Conservation (phyloP, 768 basidiomycete genomes). For the Leccinum ochraceum region DNA sequence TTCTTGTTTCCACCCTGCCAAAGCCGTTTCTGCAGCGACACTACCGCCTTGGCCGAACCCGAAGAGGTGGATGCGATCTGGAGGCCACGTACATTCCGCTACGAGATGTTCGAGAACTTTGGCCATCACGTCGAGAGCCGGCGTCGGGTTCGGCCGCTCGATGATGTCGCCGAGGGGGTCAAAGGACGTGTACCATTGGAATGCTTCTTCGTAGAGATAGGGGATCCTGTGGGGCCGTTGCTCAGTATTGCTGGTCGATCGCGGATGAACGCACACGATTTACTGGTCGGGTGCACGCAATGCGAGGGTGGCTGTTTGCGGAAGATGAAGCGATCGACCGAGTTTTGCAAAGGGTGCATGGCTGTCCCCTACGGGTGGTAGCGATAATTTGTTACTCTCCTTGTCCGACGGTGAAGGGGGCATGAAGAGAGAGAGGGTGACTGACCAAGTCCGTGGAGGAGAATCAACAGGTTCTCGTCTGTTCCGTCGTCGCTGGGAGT, state of each 20-base stretch:
- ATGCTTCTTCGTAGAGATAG: constrained; percentile 75
- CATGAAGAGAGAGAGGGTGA: neutral
- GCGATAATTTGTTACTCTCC: neutral
- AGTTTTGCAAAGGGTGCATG: constrained; percentile 75
- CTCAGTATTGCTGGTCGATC: constrained; percentile 12
- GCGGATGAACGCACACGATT: constrained; percentile 23
- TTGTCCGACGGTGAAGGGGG: neutral
- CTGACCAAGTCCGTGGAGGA: constrained; percentile 85
- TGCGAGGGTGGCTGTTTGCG: constrained; percentile 85
- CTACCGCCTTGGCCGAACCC: constrained; percentile 89
- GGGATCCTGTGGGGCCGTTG: constrained; percentile 55
- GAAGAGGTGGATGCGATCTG: constrained; percentile 75
- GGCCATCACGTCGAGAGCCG: constrained; percentile 57
- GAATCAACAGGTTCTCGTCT: constrained; percentile 81
- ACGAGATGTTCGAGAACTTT: constrained; percentile 58
- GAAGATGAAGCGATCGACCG: constrained; percentile 73
- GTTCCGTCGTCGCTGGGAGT: constrained; percentile 76
- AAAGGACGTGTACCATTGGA: constrained; percentile 87
- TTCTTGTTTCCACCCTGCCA: constrained; percentile 54
- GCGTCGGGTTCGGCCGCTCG: constrained; percentile 68
- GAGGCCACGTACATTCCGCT: constrained; percentile 63
- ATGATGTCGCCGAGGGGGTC: constrained; percentile 75
- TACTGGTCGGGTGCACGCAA: constrained; percentile 79
- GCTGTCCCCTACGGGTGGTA: constrained; percentile 82
- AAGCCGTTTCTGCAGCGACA: constrained; percentile 66